Evolutionary conservation across 768 basidiomycete species (phyloP).

Genomic region (Cystobasidiopsis lactophilus): DNA sequence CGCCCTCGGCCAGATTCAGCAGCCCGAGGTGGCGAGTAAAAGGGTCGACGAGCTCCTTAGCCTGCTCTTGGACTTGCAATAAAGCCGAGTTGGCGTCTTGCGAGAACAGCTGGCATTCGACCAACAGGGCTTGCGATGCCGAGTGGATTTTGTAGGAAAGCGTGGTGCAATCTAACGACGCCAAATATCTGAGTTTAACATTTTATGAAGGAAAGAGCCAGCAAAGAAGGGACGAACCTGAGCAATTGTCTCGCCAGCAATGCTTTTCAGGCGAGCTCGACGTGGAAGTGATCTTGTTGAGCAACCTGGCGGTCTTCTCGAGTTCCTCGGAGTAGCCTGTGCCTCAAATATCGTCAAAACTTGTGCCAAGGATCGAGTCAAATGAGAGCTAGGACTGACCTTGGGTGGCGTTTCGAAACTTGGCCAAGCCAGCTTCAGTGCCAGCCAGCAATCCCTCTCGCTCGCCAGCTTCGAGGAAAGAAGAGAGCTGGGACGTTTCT

Average conservation of each 20-base stretch:
- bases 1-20: background rate
- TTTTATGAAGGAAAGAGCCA: background rate
- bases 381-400: background rate
- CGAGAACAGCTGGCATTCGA: background rate
- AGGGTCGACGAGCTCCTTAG: background rate
- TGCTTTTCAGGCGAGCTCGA: background rate
- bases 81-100: background rate
- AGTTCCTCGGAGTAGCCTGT: background rate
- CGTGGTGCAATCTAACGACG: background rate
- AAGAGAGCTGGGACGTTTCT: background rate
- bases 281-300: background rate
- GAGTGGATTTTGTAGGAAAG: background rate
- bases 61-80: background rate
- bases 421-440: background rate
- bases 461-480: background rate
- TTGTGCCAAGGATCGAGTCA: background rate
- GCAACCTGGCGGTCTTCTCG: background rate
- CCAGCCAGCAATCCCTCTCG: background rate
- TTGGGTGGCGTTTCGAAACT: background rate
- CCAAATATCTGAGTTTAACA: background rate
- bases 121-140: background rate
- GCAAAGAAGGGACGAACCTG: background rate
- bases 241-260: background rate
- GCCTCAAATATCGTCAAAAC: background rate
- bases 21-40: background rate